phyloP scores from a whole-genome alignment of 2,329 filamentous ascomycete species.

The Clonostachys byssicola region DNA sequence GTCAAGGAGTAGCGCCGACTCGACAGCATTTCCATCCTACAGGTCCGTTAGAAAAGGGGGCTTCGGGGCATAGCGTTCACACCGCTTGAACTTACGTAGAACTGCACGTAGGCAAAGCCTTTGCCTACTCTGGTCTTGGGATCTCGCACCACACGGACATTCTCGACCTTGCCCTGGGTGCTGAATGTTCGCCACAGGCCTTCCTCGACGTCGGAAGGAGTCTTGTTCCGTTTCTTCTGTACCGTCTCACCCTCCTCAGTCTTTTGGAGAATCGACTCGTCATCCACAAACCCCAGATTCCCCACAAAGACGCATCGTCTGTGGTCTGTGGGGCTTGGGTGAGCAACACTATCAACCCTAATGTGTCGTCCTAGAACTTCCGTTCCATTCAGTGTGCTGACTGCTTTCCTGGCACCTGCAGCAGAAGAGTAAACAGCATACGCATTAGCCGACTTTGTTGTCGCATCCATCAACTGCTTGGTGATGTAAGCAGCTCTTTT shows the following conservation, averaged over 20 bases:
- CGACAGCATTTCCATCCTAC: constrained; percentile 78
- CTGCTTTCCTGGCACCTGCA: constrained; percentile 71
- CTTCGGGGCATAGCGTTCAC: background rate
- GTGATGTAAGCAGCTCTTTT: constrained; percentile 95
- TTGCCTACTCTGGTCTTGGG: constrained; percentile 89
- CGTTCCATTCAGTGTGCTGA: constrained; percentile 75
- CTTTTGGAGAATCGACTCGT: constrained; percentile 69
- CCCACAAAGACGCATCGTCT: constrained; percentile 93
- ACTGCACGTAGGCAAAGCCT: constrained; percentile 96
- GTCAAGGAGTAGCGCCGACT: constrained; percentile 82
- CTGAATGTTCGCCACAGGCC: constrained; percentile 82
- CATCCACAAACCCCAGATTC: constrained; percentile 93
- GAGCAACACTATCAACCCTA: constrained; percentile 84
- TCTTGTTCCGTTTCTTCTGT: constrained; percentile 69
- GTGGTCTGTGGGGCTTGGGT: constrained; percentile 78
- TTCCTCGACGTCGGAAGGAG: constrained; percentile 84
- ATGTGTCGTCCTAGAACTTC: constrained; percentile 83
- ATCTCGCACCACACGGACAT: constrained; percentile 87
- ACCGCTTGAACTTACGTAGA: constrained; percentile 52
- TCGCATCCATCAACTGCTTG: constrained; percentile 84
- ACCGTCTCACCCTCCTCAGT: constrained; percentile 62
- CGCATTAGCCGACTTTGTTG: constrained; percentile 89
- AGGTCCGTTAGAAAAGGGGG: background rate
- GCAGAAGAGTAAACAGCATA: constrained; percentile 84
- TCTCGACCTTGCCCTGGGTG: constrained; percentile 78